Evolutionary conservation across 2,329 filamentous ascomycete genomes (phyloP), one percentile per base, ranked within the genome.

Genomic region (Lojkania enalia): DNA sequence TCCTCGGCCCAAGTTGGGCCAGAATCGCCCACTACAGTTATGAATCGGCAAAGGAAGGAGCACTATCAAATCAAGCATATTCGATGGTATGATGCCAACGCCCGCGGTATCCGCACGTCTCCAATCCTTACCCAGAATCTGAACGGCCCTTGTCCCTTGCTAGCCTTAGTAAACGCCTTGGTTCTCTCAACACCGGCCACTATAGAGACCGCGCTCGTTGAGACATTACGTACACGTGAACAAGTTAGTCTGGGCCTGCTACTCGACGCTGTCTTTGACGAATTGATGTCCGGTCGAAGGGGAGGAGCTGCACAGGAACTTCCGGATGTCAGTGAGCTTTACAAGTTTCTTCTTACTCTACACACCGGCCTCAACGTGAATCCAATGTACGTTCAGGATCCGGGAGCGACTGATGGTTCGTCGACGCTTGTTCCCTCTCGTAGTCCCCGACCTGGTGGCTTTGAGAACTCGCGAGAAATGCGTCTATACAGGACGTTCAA

Each of bases 281-380:
- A 97, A 69, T 80, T 99, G 16, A 92, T 95, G 75, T 91, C 89
- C 2, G 83, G 83, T 6, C 74, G 87, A 40, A 77, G 87, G 39
- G 84, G 82, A 0, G 81, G 82, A 36, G 81, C 85, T 23, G 79
- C 78, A 1, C 74, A 77, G 44, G 76, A 83, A 13, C 72, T 97
- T 18, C 92, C 92, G 0, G 94, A 97, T 64, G 86, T 97, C 7
- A 81, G 85, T 25, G 91, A 96, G 47, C 77, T 99, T 1, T 95
- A 96, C 66, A 78, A 80, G 5, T 99, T 99, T 62, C 75, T 99
- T 2, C 82, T 94, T 44, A 88, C 89, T 33, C 74, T 99, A 2
- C 90, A 96, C 58, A 97, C 91, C 0, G 94, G 94, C 27, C 96
- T 99, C 88, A 99, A 97, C 60, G 92, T 97, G 45, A 99, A 99